A percentile compares a stretch with the other conserved stretches of the same genome.
These are phyloP conservation scores for Narthecium ossifragum DNA, from an alignment of 106 monocot species.

Conservation along the genomic window DNA sequence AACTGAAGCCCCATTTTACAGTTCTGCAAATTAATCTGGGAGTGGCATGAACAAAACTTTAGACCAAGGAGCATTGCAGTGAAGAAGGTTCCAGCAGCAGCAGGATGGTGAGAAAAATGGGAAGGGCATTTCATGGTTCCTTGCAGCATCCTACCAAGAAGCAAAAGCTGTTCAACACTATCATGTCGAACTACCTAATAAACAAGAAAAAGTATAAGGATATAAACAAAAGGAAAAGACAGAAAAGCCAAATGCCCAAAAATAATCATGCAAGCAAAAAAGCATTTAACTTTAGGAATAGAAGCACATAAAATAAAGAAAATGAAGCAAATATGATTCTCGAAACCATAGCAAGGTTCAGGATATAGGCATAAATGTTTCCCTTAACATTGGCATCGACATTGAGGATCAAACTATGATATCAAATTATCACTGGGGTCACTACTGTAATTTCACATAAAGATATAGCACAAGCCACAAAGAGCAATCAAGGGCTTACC, in stretches of 20 bases:
- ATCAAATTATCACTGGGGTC: no score
- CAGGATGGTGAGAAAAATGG: slow-evolving; percentile 92
- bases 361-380: no score
- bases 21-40: slow-evolving; percentile 75
- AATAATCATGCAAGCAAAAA: no score
- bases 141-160: slow-evolving; percentile 89
- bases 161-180: slow-evolving; percentile 92
- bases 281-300: no score
- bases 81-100: slow-evolving; percentile 92
- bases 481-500: no score
- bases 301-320: no score
- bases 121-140: slow-evolving; percentile 89
- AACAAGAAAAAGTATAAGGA: slow-evolving; percentile 1
- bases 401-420: no score
- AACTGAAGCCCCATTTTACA: slow-evolving; percentile 69
- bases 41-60: slow-evolving; percentile 86
- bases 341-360: no score
- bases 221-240: background rate
- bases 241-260: background rate
- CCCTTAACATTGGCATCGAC: no score
- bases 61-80: slow-evolving; percentile 94
- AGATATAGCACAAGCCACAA: no score
- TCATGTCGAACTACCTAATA: slow-evolving; percentile 88
- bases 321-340: no score
- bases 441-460: no score